phyloP scores from a whole-genome alignment of 139 green algal species.

The Picochlorum sp. region DNA sequence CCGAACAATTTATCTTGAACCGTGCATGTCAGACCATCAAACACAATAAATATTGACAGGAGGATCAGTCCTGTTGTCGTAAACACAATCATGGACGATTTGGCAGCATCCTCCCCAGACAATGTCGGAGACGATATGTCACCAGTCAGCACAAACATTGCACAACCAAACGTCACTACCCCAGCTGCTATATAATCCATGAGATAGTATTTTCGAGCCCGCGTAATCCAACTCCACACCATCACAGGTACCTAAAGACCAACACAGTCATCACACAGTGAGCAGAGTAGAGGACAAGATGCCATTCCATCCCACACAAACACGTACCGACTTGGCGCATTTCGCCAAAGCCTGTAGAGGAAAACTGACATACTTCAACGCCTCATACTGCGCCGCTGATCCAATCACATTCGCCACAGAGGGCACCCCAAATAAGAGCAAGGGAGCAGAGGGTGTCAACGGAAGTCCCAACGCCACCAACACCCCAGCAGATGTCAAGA shows the following conservation, averaged over 20 bases:
- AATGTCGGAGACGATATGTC: conserved; percentile 7
- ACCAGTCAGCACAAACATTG: conserved; percentile 17
- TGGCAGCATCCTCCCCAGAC: not conserved
- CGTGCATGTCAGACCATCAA: conserved; percentile 17
- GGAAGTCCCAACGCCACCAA: conserved; percentile 27
- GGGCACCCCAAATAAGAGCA: conserved; percentile 55
- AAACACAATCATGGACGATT: not conserved
- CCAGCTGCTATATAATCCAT: conserved; percentile 10
- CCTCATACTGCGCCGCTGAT: conserved; percentile 95
- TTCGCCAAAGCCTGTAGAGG: conserved; percentile 90
- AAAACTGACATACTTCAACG: conserved; percentile 94
- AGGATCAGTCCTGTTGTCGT: not conserved
- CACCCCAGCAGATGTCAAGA: conserved; percentile 36
- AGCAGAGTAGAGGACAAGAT: not conserved
- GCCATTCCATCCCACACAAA: not conserved
- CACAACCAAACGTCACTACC: conserved; percentile 9
- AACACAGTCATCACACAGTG: no score
- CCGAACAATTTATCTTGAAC: conserved; percentile 16
- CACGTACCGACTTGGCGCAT: conserved; percentile 86
- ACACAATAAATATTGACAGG: conserved; percentile 14
- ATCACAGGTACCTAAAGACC: conserved; percentile 28
- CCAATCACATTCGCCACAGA: conserved; percentile 88
- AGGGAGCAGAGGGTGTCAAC: conserved; percentile 42
- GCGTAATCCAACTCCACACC: conserved; percentile 22
- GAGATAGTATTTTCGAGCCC: not conserved